Evolutionary conservation across 306 rosid species (phyloP), one percentile per base, ranked within the genome.

Genomic region (Vigna hirtella): DNA sequence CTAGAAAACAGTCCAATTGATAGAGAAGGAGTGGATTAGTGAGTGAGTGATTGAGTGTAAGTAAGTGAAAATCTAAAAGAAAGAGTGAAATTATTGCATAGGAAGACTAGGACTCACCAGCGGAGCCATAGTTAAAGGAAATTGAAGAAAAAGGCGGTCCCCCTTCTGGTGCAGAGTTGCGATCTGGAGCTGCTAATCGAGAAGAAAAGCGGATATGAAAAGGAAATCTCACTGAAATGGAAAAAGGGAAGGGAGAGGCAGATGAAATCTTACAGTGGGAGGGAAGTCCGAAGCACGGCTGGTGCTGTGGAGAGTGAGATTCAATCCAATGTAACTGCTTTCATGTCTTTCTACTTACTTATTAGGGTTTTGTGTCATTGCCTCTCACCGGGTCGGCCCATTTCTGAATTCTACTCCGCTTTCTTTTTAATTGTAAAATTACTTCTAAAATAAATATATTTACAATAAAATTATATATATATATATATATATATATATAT

Each of bases 81-180:
- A 69, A 48, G 38, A 7, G 0, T 12, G 15, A 53, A 18, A 52
- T 7, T 52, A 2, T 53, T 18, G 28, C 10, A 22, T 22, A 20
- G 34, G 30, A 6, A 22, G 62, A 56, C 13, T 56, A 5, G 9
- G 62, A 85, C 96, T 83, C 83, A 88, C 94, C 89, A 93, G 88
- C 82, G 92, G 88, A 80, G 92, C 90, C 97, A 93, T 93, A 79
- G 89, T 90, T 81, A 57, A n/a, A 56, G 79, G 57, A n/a, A 51
- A 79, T 45, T 45, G 81, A 83, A 80, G 16, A 82, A 79, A 17
- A 52, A 52, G 74, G 62, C 85, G 30, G 77, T 79, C 62, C 74
- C 90, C 34, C 86, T 38, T 42, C 47, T 9, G 3, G 13, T 42
- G 12, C 10, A 66, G 83, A 26, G 49, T 34, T 24, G 76, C 81